Conservation (phyloP, 2,329 filamentous ascomycete species). For the Cladosporium phlei region DNA sequence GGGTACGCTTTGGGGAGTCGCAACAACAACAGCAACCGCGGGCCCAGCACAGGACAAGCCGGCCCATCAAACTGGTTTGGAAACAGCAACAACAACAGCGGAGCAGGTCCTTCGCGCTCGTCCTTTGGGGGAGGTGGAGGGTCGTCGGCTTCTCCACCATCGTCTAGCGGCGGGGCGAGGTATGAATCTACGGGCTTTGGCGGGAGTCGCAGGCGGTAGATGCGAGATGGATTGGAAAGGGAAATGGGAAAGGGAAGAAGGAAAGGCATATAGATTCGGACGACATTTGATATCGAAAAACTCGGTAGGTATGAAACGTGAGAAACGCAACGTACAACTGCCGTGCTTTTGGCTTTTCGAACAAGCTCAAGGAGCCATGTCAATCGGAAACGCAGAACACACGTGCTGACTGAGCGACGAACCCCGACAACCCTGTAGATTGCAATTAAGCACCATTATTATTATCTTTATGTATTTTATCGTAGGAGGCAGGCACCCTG, state of each 20-base stretch:
- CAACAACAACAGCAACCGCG: conserved; percentile 20
- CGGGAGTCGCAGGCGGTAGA: conserved; percentile 11
- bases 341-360: no score
- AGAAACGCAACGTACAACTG: no score
- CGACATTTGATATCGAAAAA: no score
- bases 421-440: no score
- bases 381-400: no score
- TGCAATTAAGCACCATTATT: no score
- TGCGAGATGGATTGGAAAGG: neutral
- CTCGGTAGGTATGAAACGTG: no score
- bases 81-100: neutral
- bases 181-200: conserved; percentile 14
- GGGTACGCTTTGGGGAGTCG: conserved; percentile 57
- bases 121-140: conserved; percentile 5
- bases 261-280: no score
- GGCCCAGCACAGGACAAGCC: conserved; percentile 30
- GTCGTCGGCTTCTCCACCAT: conserved; percentile 1
- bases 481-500: no score
- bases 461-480: no score
- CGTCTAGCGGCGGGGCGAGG: conserved; percentile 2
- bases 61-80: conserved; percentile 30
- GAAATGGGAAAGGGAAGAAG: neutral
- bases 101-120: conserved; percentile 1
- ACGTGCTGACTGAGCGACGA: no score
- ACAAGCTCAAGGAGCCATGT: no score